Conservation (phyloP, 208 protist species). For the Trypanosoma rangeli region DNA sequence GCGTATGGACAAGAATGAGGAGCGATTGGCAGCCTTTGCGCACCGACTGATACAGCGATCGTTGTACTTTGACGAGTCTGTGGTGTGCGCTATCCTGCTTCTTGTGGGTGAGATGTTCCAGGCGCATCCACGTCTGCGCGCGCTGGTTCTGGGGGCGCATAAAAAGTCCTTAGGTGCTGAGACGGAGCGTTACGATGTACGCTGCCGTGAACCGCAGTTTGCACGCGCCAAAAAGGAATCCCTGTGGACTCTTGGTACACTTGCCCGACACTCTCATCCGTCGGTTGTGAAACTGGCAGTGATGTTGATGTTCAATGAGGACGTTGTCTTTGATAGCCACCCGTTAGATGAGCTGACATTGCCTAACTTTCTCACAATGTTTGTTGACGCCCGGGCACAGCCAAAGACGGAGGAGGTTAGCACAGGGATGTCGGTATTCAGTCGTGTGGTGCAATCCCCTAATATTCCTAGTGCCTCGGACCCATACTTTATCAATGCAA, state of each 20-base stretch:
- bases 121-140: constrained; percentile 52
- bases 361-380: constrained; percentile 88
- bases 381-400: constrained; percentile 77
- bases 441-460: constrained; percentile 57
- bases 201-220: constrained; percentile 86
- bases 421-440: constrained; percentile 78
- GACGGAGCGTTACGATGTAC: constrained; percentile 69
- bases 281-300: constrained; percentile 88
- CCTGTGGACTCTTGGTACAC: constrained; percentile 77
- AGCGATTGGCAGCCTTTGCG: constrained; percentile 87
- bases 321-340: constrained; percentile 87
- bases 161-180: constrained; percentile 17
- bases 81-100: constrained; percentile 88
- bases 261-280: constrained; percentile 86
- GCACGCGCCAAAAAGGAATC: constrained; percentile 68
- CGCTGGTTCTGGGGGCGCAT: constrained; percentile 34
- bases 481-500: constrained; percentile 85
- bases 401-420: constrained; percentile 27
- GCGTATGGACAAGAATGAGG: constrained; percentile 76
- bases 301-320: constrained; percentile 82
- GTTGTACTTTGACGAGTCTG: constrained; percentile 82
- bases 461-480: constrained; percentile 83
- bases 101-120: constrained; percentile 85
- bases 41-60: constrained; percentile 89
- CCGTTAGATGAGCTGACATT: constrained; percentile 90